Evolutionary conservation across 441 rosid species (phyloP), one percentile per base, ranked within the genome.

Genomic region (Populus hybrid): DNA sequence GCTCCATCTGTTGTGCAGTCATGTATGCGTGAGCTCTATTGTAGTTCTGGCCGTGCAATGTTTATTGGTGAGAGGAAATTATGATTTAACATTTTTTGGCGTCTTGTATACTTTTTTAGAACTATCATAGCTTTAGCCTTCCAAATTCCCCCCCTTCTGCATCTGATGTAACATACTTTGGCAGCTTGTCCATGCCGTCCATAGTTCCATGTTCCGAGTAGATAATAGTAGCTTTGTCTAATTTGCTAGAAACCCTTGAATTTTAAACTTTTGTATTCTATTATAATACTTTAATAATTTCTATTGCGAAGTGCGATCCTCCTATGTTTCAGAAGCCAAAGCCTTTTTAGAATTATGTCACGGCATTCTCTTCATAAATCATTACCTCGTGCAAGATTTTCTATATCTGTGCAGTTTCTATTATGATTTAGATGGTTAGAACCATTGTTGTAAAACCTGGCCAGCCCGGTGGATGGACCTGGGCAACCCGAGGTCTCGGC

Each of bases 1-100:
- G 65, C 64, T 9, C n/a, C 11, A 45, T 69, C 42, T 73, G 50
- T 74, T 53, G 73, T 77, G 85, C 83, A 80, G 82, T 75, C 72
- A 38, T 82, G 73, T 56, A 33, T 14, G 75, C 61, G 74, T 63
- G 76, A 61, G 74, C 68, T 61, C 36, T 64, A 53, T 26, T 72
- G 74, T 61, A 68, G 40, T 73, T 73, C 45, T 72, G 45, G 79
- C 73, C 73, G 70, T 79, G 82, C 80, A 53, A 45, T 74, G 79
- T 71, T 26, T 35, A 66, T 72, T 65, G 68, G 69, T n/a, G 71
- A 50, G 68, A 70, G 40, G 9, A 20, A 24, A 64, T 76, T 29
- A 18, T 36, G 4, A 42, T 72, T 24, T 73, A 53, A 10, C 73
- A 71, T 21, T 45, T 77, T 75, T 80, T 73, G 80, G 8, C 33